Conservation (phyloP, 495 filamentous ascomycete species). For the Hypoxylon intermedium region DNA sequence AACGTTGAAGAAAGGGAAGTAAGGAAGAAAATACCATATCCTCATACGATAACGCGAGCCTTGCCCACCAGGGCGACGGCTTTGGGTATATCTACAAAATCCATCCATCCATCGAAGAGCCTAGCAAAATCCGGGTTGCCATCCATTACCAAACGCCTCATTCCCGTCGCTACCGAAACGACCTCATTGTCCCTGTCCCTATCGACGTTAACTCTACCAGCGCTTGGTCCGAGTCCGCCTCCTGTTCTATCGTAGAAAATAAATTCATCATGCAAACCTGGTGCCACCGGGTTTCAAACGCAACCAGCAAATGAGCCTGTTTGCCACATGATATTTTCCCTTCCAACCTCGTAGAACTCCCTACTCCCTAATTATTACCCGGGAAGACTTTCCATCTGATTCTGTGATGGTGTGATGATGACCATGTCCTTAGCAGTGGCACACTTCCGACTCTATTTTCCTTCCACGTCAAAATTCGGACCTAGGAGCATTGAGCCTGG, state of each 20-base stretch:
- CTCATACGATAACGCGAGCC: slow-evolving; percentile 22
- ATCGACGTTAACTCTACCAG: slow-evolving; percentile 44
- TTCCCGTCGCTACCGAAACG: slow-evolving; percentile 39
- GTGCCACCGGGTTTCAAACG: slow-evolving; percentile 17
- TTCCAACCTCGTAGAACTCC: slow-evolving; percentile 19
- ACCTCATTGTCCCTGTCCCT: slow-evolving; percentile 37
- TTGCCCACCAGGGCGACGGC: slow-evolving; percentile 15
- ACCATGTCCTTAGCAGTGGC: background rate
- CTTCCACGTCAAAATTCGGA: slow-evolving; percentile 1
- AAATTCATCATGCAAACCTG: slow-evolving; percentile 23
- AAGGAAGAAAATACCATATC: slow-evolving; percentile 1
- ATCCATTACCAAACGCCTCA: slow-evolving; percentile 35
- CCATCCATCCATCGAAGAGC: slow-evolving; percentile 12
- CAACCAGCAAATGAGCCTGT: slow-evolving; percentile 8
- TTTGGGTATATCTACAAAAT: slow-evolving; percentile 36
- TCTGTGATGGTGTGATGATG: background rate
- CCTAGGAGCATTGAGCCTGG: slow-evolving; percentile 1
- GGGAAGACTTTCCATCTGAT: slow-evolving; percentile 6
- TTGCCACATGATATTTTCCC: background rate
- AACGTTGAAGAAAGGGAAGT: background rate
- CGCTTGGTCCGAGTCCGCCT: slow-evolving; percentile 47
- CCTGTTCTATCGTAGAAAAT: slow-evolving; percentile 38
- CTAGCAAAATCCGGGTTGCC: slow-evolving; percentile 9
- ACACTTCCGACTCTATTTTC: slow-evolving; percentile 12
- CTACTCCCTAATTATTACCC: slow-evolving; percentile 10